Base-by-base conservation (phyloP, 306 rosid species). In the Quercus engelmannii region DNA sequence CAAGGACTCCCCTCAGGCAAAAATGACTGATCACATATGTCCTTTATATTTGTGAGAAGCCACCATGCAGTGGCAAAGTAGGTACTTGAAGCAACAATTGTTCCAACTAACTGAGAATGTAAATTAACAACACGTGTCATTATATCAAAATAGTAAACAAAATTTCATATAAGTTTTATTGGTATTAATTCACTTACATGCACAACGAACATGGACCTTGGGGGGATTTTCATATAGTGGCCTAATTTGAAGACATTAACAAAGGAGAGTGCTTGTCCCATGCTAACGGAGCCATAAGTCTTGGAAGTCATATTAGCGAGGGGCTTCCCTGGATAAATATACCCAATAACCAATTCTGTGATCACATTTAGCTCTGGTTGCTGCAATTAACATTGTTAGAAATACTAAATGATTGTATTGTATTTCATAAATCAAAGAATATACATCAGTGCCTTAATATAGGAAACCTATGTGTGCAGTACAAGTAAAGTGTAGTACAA, bases 161-260 rank as follows among this genome's bases (percentile, higher is more conserved):
- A 59, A 51, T 20, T 70, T 78, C 13, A 3, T 18, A 4, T 8
- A 41, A 49, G 19, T 20, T 67, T 23, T 28, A 3, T 7, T 69
- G 54, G 3, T 21, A 6, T 5, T 51, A 26, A 75, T 23, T 15
- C 6, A 67, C 33, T 18, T 82, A 84, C 94, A 92, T 93, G 96
- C 5, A 63, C 90, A 4, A 87, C 3, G 83, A 88, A 94, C 96
- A 94, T 91, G 51, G 94, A 79, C 57, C 79, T 89, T 19, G 93
- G 96, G 69, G 98, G 93, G 74, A 92, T 89, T 77, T 94, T 94
- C 97, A 90, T 94, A 72, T 92, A 94, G 80, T 92, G 97, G 61
- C 97, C 97, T 35, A 94, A 63, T 78, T 90, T 92, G 91, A 94
- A 89, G 83, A 88, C 98, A 4, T 9, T 2, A 18, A 89, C 71